phyloP scores from a whole-genome alignment of 768 basidiomycete genomes.

The Pholiota microspora region DNA sequence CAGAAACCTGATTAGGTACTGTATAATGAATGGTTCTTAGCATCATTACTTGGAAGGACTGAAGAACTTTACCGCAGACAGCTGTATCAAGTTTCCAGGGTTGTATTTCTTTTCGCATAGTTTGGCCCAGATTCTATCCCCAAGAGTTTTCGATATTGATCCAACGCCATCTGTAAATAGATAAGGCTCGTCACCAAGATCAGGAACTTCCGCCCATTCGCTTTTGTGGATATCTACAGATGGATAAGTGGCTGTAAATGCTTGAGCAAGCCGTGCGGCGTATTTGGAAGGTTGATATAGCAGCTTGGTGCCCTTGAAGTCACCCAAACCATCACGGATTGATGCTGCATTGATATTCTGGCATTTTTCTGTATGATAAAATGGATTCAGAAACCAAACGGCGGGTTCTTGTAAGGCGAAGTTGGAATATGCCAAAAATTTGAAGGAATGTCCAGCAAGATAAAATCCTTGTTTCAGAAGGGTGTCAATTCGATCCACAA shows the following conservation, averaged over 20 bases:
- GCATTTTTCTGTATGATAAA: slow-evolving; percentile 39
- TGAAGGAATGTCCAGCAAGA: slow-evolving; percentile 68
- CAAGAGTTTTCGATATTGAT: slow-evolving; percentile 65
- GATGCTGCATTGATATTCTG: slow-evolving; percentile 52
- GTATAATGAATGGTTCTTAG: too few relatives aligned
- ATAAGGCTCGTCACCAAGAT: slow-evolving; percentile 42
- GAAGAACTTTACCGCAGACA: slow-evolving; percentile 53
- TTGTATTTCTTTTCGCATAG: slow-evolving; percentile 44
- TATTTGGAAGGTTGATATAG: slow-evolving; percentile 69
- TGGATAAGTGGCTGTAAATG: slow-evolving; percentile 79
- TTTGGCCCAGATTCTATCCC: slow-evolving; percentile 55
- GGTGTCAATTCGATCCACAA: slow-evolving; percentile 56
- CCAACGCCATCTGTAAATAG: slow-evolving; percentile 80
- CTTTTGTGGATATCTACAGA: slow-evolving; percentile 53
- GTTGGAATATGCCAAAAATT: slow-evolving; percentile 81
- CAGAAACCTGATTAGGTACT: slow-evolving; percentile 82
- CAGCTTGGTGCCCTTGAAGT: slow-evolving; percentile 53
- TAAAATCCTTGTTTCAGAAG: slow-evolving; percentile 62
- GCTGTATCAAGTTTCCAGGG: slow-evolving; percentile 36
- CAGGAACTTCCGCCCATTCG: slow-evolving; percentile 65
- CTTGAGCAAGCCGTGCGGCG: slow-evolving; percentile 81
- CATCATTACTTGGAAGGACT: neutral
- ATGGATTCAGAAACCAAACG: slow-evolving; percentile 79
- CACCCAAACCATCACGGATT: slow-evolving; percentile 65
- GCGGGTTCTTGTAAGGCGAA: slow-evolving; percentile 78